Evolutionary conservation across 495 filamentous ascomycete species (phyloP).

Genomic region (Chaetomium tenue): DNA sequence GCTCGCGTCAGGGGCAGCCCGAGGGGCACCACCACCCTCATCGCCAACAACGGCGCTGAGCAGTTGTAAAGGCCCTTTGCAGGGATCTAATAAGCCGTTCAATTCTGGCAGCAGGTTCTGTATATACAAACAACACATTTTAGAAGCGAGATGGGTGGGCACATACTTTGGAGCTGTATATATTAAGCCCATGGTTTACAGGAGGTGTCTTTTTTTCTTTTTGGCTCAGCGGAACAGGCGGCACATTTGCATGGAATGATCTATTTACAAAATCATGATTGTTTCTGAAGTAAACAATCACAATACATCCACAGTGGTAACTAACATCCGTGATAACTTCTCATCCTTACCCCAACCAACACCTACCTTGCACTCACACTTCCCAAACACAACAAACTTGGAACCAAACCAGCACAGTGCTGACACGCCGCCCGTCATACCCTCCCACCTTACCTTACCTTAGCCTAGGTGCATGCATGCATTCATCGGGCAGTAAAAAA

Average conservation of each 20-base stretch:
- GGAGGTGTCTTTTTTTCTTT: background rate
- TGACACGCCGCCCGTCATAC: too few species aligned
- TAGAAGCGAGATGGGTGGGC: slow-evolving; percentile 1
- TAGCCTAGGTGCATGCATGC: too few species aligned
- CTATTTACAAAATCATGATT: background rate
- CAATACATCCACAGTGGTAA: too few species aligned
- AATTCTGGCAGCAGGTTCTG: slow-evolving; percentile 26
- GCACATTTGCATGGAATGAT: background rate
- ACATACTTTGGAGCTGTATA: slow-evolving; percentile 7
- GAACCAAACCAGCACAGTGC: background rate
- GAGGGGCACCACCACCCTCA: slow-evolving; percentile 44
- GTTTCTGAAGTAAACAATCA: too few species aligned
- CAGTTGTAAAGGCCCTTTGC: background rate
- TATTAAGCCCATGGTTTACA: background rate
- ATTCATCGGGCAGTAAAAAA: background rate
- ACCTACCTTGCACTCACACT: background rate
- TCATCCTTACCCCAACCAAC: too few species aligned
- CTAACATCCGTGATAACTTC: too few species aligned
- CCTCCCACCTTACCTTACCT: too few species aligned
- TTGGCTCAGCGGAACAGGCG: background rate
- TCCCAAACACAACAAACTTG: background rate
- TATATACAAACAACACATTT: slow-evolving; percentile 19
- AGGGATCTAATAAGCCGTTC: background rate
- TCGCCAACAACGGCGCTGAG: slow-evolving; percentile 50
- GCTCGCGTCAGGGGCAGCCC: slow-evolving; percentile 38